Conservation (phyloP, 805 yeast species). For the Metschnikowia proteae region DNA sequence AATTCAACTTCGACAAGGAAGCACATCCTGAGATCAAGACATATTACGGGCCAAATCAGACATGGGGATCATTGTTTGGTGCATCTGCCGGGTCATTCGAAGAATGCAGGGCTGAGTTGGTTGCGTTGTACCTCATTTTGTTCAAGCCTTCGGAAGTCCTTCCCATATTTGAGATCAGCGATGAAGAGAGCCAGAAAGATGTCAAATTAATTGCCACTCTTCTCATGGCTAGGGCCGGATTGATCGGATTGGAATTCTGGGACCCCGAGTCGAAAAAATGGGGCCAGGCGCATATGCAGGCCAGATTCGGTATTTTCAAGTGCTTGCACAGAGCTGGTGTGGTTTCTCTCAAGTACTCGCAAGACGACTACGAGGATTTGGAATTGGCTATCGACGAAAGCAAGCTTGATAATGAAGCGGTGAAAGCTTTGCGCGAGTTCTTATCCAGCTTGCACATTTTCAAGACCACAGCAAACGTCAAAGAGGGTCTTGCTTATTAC, state of each 20-base stretch:
- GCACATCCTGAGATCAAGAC: slow-evolving; percentile 69
- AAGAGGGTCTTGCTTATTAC: slow-evolving; percentile 60
- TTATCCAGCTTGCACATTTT: slow-evolving; percentile 69
- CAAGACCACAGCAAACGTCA: slow-evolving; percentile 74
- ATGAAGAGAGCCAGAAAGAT: slow-evolving; percentile 56
- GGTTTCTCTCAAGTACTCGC: slow-evolving; percentile 48
- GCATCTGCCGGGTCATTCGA: slow-evolving; percentile 82
- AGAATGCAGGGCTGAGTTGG: slow-evolving; percentile 90
- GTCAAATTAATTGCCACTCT: slow-evolving; percentile 65
- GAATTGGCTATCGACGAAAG: slow-evolving; percentile 54
- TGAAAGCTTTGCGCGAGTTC: slow-evolving; percentile 67
- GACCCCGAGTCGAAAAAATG: slow-evolving; percentile 77
- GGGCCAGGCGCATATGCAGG: slow-evolving; percentile 97
- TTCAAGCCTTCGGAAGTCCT: slow-evolving; percentile 57
- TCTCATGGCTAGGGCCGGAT: slow-evolving; percentile 86
- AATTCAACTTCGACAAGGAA: slow-evolving; percentile 65
- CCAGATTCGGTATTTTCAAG: slow-evolving; percentile 81
- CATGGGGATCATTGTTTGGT: slow-evolving; percentile 89
- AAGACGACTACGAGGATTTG: slow-evolving; percentile 55
- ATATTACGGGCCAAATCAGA: slow-evolving; percentile 74
- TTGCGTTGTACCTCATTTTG: slow-evolving; percentile 76
- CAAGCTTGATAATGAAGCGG: slow-evolving; percentile 67
- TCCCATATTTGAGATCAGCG: slow-evolving; percentile 66
- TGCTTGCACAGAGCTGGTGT: slow-evolving; percentile 67
- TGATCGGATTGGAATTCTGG: slow-evolving; percentile 80